Conservation (phyloP, 441 rosid genomes). For the Macaranga tanarius region DNA sequence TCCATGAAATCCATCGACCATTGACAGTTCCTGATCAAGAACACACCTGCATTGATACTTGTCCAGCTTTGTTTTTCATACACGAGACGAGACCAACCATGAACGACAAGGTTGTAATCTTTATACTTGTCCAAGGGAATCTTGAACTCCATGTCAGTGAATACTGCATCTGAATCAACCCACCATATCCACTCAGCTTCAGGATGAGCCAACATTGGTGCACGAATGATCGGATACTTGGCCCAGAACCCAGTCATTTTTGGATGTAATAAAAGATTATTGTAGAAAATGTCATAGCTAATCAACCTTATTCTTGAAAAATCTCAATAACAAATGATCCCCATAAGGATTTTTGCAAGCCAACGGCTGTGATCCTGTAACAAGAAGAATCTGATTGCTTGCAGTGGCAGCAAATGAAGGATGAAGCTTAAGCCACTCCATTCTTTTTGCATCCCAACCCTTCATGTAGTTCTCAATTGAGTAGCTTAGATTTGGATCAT, state of each 20-base stretch:
- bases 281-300: conserved; percentile 77
- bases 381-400: conserved; percentile 52
- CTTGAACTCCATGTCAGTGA: conserved; percentile 87
- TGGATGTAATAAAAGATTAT: conserved; percentile 63
- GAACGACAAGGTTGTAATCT: conserved; percentile 67
- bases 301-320: conserved; percentile 90
- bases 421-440: conserved; percentile 62
- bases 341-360: conserved; percentile 78
- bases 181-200: conserved; percentile 99
- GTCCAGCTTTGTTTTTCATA: conserved; percentile 72
- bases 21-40: conserved; percentile 73
- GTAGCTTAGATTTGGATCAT: conserved; percentile 60
- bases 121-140: conserved; percentile 62
- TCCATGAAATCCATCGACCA: conserved; percentile 89
- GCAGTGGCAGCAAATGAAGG: conserved; percentile 47
- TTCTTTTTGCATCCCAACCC: conserved; percentile 73
- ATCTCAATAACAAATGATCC: conserved; percentile 64
- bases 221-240: conserved; percentile 58
- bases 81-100: conserved; percentile 65
- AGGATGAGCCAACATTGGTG: conserved; percentile 93
- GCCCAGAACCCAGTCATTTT: conserved; percentile 81
- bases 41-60: conserved; percentile 67
- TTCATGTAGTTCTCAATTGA: conserved; percentile 45
- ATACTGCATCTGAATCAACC: conserved; percentile 86
- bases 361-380: conserved; percentile 75